phyloP scores from a whole-genome alignment of 192 early-diverging fungal genomes.

The Coemansia sp. region DNA sequence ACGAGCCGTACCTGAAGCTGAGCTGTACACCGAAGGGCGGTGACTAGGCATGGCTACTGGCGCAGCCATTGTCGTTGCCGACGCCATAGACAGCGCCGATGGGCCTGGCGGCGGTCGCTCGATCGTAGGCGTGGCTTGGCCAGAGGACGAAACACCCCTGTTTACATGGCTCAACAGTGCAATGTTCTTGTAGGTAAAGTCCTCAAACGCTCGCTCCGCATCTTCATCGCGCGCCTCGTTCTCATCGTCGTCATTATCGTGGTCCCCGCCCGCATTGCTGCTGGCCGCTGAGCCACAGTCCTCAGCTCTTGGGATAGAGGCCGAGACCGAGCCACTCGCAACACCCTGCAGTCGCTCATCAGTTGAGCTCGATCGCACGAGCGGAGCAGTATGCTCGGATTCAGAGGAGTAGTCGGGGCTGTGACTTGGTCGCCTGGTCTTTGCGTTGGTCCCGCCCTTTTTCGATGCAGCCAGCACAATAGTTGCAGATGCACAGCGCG shows the following conservation, averaged over 20 bases:
- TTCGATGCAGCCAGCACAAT: slow-evolving; percentile 19
- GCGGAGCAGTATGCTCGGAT: slow-evolving; percentile 11
- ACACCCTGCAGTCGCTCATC: slow-evolving; percentile 33
- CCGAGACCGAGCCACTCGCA: not conserved
- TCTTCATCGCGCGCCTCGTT: slow-evolving; percentile 23
- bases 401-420: slow-evolving; percentile 20
- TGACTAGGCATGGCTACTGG: slow-evolving; percentile 1
- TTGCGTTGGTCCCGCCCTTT: slow-evolving; percentile 1
- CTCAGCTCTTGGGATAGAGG: slow-evolving; percentile 4
- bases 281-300: slow-evolving; percentile 16
- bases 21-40: slow-evolving; percentile 11
- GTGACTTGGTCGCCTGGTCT: slow-evolving; percentile 39
- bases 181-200: slow-evolving; percentile 67
- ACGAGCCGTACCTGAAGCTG: slow-evolving; percentile 4
- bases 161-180: slow-evolving; percentile 64
- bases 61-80: not conserved
- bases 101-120: slow-evolving; percentile 19
- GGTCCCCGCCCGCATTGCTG: slow-evolving; percentile 9
- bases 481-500: slow-evolving; percentile 45
- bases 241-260: slow-evolving; percentile 15
- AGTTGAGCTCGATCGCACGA: slow-evolving; percentile 42
- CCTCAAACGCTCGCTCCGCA: slow-evolving; percentile 57
- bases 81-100: not conserved
- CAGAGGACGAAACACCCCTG: slow-evolving; percentile 57
- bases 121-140: slow-evolving; percentile 22